Conservation (phyloP, 2,329 filamentous ascomycete genomes). For the Aspergillus fischeri region DNA sequence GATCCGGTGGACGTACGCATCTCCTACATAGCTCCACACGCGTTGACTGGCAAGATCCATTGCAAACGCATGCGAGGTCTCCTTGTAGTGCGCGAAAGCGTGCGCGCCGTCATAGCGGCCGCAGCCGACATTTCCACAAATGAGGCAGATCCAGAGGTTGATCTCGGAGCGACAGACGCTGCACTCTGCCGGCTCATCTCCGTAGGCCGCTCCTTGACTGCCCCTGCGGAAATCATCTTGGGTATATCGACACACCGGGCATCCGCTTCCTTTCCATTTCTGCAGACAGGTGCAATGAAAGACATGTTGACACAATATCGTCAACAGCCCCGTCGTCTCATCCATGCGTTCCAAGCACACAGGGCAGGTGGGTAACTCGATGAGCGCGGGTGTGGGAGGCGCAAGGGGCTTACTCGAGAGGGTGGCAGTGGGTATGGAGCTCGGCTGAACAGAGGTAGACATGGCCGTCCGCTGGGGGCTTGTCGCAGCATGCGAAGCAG, state of each 20-base stretch:
- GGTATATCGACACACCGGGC: slow-evolving; percentile 91
- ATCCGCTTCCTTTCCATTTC: slow-evolving; percentile 92
- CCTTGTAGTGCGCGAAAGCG: slow-evolving; percentile 88
- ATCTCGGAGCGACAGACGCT: slow-evolving; percentile 72
- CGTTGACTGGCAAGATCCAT: slow-evolving; percentile 91
- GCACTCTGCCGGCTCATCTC: slow-evolving; percentile 58
- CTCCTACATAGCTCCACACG: slow-evolving; percentile 96
- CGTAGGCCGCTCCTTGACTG: slow-evolving; percentile 52
- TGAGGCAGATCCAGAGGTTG: slow-evolving; percentile 92
- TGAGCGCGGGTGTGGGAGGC: slow-evolving; percentile 74
- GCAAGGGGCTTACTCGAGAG: slow-evolving; percentile 60
- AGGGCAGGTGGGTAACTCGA: slow-evolving; percentile 91
- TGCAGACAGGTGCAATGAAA: slow-evolving; percentile 96
- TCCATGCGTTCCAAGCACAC: slow-evolving; percentile 98
- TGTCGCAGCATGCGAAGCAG: slow-evolving; percentile 38
- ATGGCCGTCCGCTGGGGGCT: slow-evolving; percentile 22
- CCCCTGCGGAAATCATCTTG: slow-evolving; percentile 52
- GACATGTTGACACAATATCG: slow-evolving; percentile 94
- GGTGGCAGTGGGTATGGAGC: slow-evolving; percentile 38
- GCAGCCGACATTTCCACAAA: slow-evolving; percentile 89
- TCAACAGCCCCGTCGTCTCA: slow-evolving; percentile 89
- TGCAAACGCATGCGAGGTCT: slow-evolving; percentile 83
- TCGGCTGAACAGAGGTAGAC: slow-evolving; percentile 27
- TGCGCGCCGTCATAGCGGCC: slow-evolving; percentile 92
- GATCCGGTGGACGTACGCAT: slow-evolving; percentile 91